Conservation (phyloP, 2,329 filamentous ascomycete genomes). For the Penicillium sp. region DNA sequence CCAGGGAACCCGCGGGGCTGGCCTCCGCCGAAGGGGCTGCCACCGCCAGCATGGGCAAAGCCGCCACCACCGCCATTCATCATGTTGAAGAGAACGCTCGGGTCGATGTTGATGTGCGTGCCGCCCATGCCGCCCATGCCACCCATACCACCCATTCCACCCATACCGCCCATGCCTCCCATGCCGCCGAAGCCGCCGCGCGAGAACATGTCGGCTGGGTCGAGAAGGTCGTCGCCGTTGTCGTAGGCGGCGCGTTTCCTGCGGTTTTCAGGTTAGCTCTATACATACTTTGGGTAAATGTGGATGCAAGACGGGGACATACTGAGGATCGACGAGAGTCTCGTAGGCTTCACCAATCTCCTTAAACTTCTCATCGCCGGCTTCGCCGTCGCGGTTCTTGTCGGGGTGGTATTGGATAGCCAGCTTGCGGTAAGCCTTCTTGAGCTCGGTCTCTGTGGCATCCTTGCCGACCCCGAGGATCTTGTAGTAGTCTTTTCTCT, state of each 20-base stretch:
- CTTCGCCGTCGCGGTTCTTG: conserved; percentile 86
- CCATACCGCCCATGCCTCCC: conserved; percentile 54
- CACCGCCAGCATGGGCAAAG: conserved; percentile 56
- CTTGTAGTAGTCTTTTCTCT: conserved; percentile 98
- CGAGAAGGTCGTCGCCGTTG: conserved; percentile 87
- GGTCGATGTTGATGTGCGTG: conserved; percentile 64
- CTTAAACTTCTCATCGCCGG: conserved; percentile 90
- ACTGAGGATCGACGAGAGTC: conserved; percentile 90
- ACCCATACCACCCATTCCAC: conserved; percentile 64
- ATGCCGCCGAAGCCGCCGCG: conserved; percentile 59
- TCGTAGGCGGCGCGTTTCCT: conserved; percentile 91
- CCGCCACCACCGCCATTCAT: conserved; percentile 70
- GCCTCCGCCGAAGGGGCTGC: conserved; percentile 44
- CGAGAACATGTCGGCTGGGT: conserved; percentile 84
- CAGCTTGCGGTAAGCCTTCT: conserved; percentile 94
- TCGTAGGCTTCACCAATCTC: conserved; percentile 98
- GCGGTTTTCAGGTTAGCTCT: conserved; percentile 19
- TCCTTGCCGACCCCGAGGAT: conserved; percentile 89
- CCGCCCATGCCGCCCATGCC: conserved; percentile 59
- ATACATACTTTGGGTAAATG: background rate
- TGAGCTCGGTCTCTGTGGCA: conserved; percentile 82
- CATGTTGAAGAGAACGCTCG: conserved; percentile 82
- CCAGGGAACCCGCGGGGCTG: conserved; percentile 53
- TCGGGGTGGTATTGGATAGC: conserved; percentile 95
- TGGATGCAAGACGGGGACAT: conserved; percentile 50